phyloP scores from a whole-genome alignment of 331 rosid genomes.

The Quercus phellos region DNA sequence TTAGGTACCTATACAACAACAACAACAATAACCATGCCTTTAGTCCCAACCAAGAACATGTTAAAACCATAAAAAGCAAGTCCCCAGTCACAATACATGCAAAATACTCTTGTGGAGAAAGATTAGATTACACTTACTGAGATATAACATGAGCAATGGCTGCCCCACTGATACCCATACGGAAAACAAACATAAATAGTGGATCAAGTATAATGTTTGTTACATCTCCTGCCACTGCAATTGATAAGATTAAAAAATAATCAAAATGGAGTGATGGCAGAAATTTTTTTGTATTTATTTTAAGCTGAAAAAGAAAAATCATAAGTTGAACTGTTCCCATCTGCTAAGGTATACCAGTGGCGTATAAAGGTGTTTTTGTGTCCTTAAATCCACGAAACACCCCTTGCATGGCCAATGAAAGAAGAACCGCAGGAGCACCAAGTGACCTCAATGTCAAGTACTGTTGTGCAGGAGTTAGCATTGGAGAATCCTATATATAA shows the following conservation, averaged over 20 bases:
- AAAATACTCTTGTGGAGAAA: background rate
- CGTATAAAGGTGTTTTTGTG: slow-evolving; percentile 77
- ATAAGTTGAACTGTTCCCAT: background rate
- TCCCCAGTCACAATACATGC: background rate
- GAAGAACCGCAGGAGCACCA: slow-evolving; percentile 92
- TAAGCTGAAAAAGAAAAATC: background rate
- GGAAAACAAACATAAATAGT: slow-evolving; percentile 57
- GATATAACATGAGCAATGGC: slow-evolving; percentile 88
- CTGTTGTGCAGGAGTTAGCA: slow-evolving; percentile 65
- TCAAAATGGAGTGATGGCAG: slow-evolving; percentile 10
- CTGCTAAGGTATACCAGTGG: slow-evolving; percentile 53
- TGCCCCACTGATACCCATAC: slow-evolving; percentile 67
- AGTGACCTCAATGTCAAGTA: slow-evolving; percentile 74
- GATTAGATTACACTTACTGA: slow-evolving; percentile 48
- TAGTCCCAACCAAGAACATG: background rate
- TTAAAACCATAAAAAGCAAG: background rate
- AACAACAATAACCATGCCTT: too few relatives aligned
- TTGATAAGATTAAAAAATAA: slow-evolving; percentile 16
- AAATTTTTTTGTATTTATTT: background rate
- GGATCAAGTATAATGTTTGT: slow-evolving; percentile 77
- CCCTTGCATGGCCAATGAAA: slow-evolving; percentile 85
- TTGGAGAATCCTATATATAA: slow-evolving; percentile 60
- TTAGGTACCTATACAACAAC: slow-evolving; percentile 52
- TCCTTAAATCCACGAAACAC: slow-evolving; percentile 83
- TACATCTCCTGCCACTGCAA: slow-evolving; percentile 67